Evolutionary conservation across 129 eudicot genomes (phyloP).

Genomic region (Erigeron canadensis): DNA sequence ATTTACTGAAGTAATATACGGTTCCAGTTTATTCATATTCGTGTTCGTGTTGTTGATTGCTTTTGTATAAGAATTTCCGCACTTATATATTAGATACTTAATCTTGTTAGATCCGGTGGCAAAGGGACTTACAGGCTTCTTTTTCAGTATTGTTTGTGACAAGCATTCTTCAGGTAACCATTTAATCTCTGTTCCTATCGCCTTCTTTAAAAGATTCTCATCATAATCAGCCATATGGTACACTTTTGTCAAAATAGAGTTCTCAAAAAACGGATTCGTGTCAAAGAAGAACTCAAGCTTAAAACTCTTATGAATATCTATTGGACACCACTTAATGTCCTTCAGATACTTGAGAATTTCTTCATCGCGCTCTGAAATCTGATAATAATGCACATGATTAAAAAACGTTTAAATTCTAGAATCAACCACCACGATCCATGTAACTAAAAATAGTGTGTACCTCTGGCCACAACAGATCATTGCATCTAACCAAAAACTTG

Average conservation of each 20-base stretch:
- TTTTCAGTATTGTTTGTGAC: too few relatives aligned
- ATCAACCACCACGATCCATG: not conserved
- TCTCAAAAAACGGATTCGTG: slow-evolving; percentile 72
- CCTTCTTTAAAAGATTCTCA: slow-evolving; percentile 33
- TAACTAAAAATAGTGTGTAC: slow-evolving; percentile 35
- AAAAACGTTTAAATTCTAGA: not conserved
- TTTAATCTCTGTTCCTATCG: too few relatives aligned
- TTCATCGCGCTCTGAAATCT: slow-evolving; percentile 88
- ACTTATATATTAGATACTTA: too few relatives aligned
- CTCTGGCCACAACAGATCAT: too few relatives aligned
- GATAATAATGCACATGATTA: not conserved
- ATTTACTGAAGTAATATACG: too few relatives aligned
- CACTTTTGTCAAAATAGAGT: slow-evolving; percentile 66
- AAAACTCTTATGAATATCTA: slow-evolving; percentile 81
- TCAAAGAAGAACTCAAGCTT: slow-evolving; percentile 85
- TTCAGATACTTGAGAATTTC: slow-evolving; percentile 74
- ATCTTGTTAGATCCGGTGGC: too few relatives aligned
- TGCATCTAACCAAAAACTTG: slow-evolving; percentile 77
- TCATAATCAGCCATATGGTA: slow-evolving; percentile 94
- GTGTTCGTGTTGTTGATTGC: too few relatives aligned
- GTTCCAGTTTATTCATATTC: too few relatives aligned
- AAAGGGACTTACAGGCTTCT: too few relatives aligned
- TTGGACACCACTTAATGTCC: slow-evolving; percentile 80
- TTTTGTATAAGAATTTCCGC: too few relatives aligned
- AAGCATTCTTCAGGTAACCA: too few relatives aligned